Evolutionary conservation across 305 asterid species (phyloP), one percentile per base, ranked within the genome.

Genomic region (Solanum hybrid): DNA sequence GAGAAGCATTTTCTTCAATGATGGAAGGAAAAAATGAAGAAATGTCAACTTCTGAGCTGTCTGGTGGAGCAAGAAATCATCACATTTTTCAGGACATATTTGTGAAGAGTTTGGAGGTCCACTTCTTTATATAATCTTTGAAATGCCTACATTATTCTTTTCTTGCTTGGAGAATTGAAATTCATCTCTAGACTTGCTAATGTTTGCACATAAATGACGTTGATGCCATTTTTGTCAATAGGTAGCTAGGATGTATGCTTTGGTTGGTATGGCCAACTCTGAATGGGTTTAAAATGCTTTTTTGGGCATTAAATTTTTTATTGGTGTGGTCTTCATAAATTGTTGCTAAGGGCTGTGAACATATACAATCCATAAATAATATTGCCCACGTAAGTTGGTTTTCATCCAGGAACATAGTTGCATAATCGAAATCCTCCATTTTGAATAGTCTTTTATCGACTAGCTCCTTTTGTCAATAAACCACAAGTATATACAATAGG

Each of bases 21-120:
- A 94, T 38, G 96, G 77, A 99, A 97, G 89, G 99, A 7, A 97
- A 95, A 1, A 91, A 91, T 92, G 98, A 94, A 93, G 99, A 94
- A 87, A 94, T 97, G 98, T 94, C 97, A 88, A 97, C 98, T 37
- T 87, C 93, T 77, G 98, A 97, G 95, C 90, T 95, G 82, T 95
- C 98, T 90, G 98, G 99, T 86, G 98, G 99, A 89, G 98, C 98
- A 87, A 94, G 99, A 93, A 92, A 96, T 87, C 98, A 94, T 93
- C 94, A 94, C 93, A 97, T 96, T 87, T 97, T 97, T 91, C 98
- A 95, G 91, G 91, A 92, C 89, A 97, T 97, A 66, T 97, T 92
- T 90, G 99, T 97, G 79, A 96, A 94, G 93, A 89, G 95, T 93
- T 91, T 97, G 94, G 98, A 96, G 99, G 98, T 96, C 88, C 87